Percentiles rank a stretch among this genome's conserved stretches.
phyloP scores from a whole-genome alignment of 2,329 filamentous ascomycete species.

The Endoconidiophora laricicola region DNA sequence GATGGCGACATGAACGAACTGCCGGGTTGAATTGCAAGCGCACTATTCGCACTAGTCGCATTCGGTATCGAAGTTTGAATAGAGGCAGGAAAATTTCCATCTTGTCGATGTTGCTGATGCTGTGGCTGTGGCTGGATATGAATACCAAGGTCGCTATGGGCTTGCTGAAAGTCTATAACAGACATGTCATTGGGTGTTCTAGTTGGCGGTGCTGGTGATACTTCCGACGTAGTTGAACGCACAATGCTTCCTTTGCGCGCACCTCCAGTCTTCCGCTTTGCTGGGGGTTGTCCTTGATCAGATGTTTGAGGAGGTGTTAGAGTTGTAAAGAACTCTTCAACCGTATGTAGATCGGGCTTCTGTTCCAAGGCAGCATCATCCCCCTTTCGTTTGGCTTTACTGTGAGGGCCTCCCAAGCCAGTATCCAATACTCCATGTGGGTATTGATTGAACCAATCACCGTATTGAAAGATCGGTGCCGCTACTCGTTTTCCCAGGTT shows the following conservation, averaged over 20 bases:
- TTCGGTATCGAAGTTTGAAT: conserved; percentile 15
- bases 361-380: conserved; percentile 83
- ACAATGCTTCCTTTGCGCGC: neutral
- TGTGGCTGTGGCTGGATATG: conserved; percentile 14
- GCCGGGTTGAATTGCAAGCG: neutral
- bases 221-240: no score
- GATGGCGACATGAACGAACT: neutral
- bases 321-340: conserved; percentile 84
- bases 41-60: neutral
- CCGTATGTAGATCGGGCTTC: conserved; percentile 77
- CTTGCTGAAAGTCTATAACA: no score
- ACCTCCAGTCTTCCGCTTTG: conserved; percentile 22
- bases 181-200: no score
- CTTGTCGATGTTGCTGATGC: conserved; percentile 13
- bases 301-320: conserved; percentile 47
- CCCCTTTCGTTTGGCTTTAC: conserved; percentile 56
- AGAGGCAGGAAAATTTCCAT: conserved; percentile 27
- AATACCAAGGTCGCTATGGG: no score
- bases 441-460: conserved; percentile 93
- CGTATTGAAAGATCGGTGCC: conserved; percentile 60
- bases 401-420: conserved; percentile 64
- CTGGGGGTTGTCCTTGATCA: conserved; percentile 19
- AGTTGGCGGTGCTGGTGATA: no score
- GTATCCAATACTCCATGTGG: conserved; percentile 76
- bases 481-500: conserved; percentile 23